These are phyloP conservation scores for Reutealis trisperma DNA, from an alignment of 345 rosid genomes.

Conservation along the genomic window DNA sequence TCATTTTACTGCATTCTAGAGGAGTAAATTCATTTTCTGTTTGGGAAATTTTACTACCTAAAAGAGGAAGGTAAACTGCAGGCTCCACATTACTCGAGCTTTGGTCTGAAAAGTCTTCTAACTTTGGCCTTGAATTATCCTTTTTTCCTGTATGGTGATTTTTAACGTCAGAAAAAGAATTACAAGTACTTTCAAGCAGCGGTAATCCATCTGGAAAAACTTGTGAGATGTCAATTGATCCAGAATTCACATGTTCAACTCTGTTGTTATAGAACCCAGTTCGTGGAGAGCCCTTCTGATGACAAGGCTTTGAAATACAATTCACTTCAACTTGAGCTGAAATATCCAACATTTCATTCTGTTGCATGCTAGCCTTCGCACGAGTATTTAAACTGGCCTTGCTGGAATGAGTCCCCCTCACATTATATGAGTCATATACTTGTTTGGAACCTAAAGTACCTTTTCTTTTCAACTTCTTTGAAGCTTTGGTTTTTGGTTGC, in stretches of 20 bases:
- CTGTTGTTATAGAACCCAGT: constrained; percentile 13
- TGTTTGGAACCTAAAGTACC: constrained; percentile 32
- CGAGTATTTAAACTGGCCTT: constrained; percentile 21
- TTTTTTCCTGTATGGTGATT: constrained; percentile 10
- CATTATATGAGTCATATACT: constrained; percentile 19
- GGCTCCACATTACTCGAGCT: constrained; percentile 20
- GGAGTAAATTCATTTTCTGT: constrained; percentile 29
- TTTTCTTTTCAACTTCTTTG: constrained; percentile 40
- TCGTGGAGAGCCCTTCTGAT: constrained; percentile 14
- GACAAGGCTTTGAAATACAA: constrained; percentile 20
- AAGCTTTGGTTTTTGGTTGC: constrained; percentile 27
- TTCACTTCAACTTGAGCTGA: constrained; percentile 14
- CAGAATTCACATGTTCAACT: constrained; percentile 22
- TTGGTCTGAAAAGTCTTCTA: constrained; percentile 21
- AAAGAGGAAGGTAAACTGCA: constrained; percentile 35
- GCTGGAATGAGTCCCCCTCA: constrained; percentile 33
- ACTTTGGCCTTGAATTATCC: constrained; percentile 18
- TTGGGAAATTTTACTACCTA: constrained; percentile 28
- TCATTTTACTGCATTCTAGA: constrained; percentile 39
- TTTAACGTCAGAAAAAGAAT: constrained; percentile 18
- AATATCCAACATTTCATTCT: constrained; percentile 23
- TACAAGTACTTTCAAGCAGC: constrained; percentile 9
- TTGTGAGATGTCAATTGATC: constrained; percentile 23
- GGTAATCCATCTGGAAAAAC: constrained; percentile 19
- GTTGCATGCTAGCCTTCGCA: constrained; percentile 17